These are phyloP conservation scores for Chalaropsis thielavioides DNA, from an alignment of 2,329 filamentous ascomycete genomes.

Conservation along the genomic window DNA sequence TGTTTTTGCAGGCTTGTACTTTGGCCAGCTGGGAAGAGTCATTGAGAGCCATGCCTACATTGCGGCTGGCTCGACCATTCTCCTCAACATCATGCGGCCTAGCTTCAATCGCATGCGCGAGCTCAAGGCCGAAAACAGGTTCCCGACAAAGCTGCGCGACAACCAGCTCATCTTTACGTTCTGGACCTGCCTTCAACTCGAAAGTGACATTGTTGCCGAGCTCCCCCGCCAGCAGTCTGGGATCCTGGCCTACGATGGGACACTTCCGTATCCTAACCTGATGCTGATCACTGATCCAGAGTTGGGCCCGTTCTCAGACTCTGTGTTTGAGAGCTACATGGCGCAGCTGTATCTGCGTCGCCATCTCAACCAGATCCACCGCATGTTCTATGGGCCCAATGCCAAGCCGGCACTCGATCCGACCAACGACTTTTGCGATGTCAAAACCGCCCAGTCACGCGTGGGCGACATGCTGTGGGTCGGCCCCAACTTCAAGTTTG, in stretches of 20 bases:
- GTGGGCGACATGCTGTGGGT: constrained; percentile 31
- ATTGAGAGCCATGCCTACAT: constrained; percentile 65
- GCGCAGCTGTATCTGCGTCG: constrained; percentile 51
- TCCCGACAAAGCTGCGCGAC: constrained; percentile 30
- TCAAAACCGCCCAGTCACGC: constrained; percentile 24
- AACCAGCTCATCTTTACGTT: constrained; percentile 64
- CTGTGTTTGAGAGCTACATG: constrained; percentile 44
- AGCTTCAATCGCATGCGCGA: constrained; percentile 37
- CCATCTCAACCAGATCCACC: constrained; percentile 49
- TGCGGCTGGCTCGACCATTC: constrained; percentile 38
- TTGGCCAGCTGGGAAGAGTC: constrained; percentile 73
- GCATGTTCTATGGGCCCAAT: constrained; percentile 37
- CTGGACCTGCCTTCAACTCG: constrained; percentile 87
- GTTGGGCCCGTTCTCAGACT: constrained; percentile 28
- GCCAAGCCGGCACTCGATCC: constrained; percentile 20
- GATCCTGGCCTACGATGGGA: constrained; percentile 45
- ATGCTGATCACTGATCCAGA: constrained; percentile 23
- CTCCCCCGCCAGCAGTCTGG: constrained; percentile 49
- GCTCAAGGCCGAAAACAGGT: constrained; percentile 26
- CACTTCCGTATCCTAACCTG: constrained; percentile 53
- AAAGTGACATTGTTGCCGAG: constrained; percentile 90
- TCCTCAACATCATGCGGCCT: constrained; percentile 63
- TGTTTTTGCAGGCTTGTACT: constrained; percentile 74
- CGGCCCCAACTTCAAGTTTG: constrained; percentile 38
- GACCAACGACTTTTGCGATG: constrained; percentile 29